Conservation (phyloP, 441 rosid genomes). For the Populus hybrid region DNA sequence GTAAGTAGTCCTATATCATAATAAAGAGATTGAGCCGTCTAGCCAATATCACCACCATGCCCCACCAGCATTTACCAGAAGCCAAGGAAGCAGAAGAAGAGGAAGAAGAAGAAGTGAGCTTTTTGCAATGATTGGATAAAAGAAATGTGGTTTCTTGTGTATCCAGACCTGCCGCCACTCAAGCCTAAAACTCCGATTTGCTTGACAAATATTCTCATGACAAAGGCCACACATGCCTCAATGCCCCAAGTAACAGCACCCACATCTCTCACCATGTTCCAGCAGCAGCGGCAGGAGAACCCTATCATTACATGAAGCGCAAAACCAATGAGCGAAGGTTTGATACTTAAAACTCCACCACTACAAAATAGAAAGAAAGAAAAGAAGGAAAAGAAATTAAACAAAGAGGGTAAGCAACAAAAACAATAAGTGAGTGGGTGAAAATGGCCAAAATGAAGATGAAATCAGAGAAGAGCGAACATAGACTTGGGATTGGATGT, state of each 20-base stretch:
- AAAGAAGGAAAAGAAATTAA: too few relatives aligned
- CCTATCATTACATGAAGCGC: constrained; percentile 17
- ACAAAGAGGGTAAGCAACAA: background rate
- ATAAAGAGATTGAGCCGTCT: constrained; percentile 75
- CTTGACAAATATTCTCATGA: constrained; percentile 9
- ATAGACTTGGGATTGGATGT: constrained; percentile 2
- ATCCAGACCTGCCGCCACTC: constrained; percentile 10
- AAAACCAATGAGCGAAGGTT: background rate
- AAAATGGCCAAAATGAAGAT: constrained; percentile 5
- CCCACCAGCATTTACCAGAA: constrained; percentile 16
- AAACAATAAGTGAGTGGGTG: constrained; percentile 4
- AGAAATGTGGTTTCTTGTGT: constrained; percentile 16
- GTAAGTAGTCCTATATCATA: constrained; percentile 4
- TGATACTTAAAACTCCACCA: background rate
- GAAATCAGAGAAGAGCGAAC: background rate
- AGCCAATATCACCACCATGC: constrained; percentile 68
- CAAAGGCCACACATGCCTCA: constrained; percentile 21
- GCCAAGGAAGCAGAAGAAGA: constrained; percentile 20
- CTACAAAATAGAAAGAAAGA: background rate
- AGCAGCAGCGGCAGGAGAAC: constrained; percentile 7
- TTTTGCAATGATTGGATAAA: constrained; percentile 12
- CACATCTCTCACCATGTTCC: constrained; percentile 3
- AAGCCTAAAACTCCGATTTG: constrained; percentile 22
- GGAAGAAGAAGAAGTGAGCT: constrained; percentile 8
- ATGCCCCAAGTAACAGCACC: constrained; percentile 20